Conservation (phyloP, 2,329 filamentous ascomycete genomes). For the Aspergillus floridensis region DNA sequence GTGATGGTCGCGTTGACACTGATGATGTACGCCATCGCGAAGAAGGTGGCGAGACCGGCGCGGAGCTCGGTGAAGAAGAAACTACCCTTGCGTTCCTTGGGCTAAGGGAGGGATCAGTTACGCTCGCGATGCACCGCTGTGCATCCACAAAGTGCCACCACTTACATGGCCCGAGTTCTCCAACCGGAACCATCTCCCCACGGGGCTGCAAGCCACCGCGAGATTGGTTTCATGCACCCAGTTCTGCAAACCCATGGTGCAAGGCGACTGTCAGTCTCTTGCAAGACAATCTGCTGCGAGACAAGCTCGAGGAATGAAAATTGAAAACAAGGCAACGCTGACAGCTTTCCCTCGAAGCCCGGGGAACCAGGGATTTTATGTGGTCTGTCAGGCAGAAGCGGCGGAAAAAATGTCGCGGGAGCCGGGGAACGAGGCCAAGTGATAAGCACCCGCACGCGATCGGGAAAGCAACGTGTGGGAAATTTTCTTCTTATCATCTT, state of each 20-base stretch:
- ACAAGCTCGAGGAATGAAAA: not conserved
- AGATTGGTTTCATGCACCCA: slow-evolving; percentile 29
- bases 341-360: not conserved
- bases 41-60: slow-evolving; percentile 75
- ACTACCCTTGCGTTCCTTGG: slow-evolving; percentile 68
- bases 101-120: slow-evolving; percentile 43
- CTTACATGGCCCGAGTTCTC: slow-evolving; percentile 80
- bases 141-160: slow-evolving; percentile 19
- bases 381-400: not conserved
- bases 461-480: not conserved
- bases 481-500: not conserved
- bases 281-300: not conserved
- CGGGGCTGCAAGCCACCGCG: slow-evolving; percentile 59
- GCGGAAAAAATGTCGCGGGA: not conserved
- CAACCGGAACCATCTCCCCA: slow-evolving; percentile 74
- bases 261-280: not conserved
- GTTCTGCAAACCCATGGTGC: slow-evolving; percentile 17
- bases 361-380: slow-evolving; percentile 4
- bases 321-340: not conserved
- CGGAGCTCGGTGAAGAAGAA: slow-evolving; percentile 81
- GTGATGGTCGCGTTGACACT: slow-evolving; percentile 66
- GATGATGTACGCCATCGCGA: slow-evolving; percentile 81
- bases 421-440: not conserved
- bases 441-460: not conserved
- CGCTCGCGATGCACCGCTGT: not conserved